Evolutionary conservation across 2,329 filamentous ascomycete species (phyloP), one percentile per base, ranked within the genome.

Genomic region (Colletotrichum trifolii): DNA sequence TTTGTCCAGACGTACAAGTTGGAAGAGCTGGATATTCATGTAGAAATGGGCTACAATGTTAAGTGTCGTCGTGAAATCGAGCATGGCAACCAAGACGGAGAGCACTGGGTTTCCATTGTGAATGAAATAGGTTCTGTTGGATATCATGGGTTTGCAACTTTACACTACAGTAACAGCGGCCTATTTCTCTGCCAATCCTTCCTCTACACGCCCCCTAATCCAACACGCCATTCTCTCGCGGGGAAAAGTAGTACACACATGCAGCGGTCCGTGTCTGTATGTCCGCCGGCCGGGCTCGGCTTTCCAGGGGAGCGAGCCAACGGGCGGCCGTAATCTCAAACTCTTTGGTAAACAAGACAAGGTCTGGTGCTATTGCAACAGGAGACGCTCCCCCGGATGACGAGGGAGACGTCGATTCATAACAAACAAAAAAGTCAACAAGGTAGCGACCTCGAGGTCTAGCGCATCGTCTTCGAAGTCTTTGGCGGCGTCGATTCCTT

Each of bases 321-420:
- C 13, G 38, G 11, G 3, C 43, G 12, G 15, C 42, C 15, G 13
- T 49, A 15, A 34, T 39, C 43, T 34, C 42, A 53, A 47, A 66
- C 4, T 25, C 25, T 25, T 25, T 25, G 25, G 49, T 43, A 57
- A 63, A 54, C 63, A 66, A 60, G 34, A 54, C 54, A 67, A 58
- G 46, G 55, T 67, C 47, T 43, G 45, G 49, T 49, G 52, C 42
- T 59, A 57, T 58, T 50, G 54, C 46, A 64, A 47, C 54, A 61
- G 50, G 39, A 47, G 42, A 61, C 45, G 54, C 60, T 66, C 68
- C 75, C 72, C 66, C 78, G 71, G 74, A 69, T 76, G 76, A 68
- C 78, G 68, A 73, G 54, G 70, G 46, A 74, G 73, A 70, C 73
- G 71, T 73, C 66, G 60, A 72, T 60, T 72, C 70, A 60, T 74